Percentiles rank a stretch among this genome's conserved stretches.
Evolutionary conservation across 1,284 basidiomycete species (phyloP).

Genomic region (Heliocybe sulcata): DNA sequence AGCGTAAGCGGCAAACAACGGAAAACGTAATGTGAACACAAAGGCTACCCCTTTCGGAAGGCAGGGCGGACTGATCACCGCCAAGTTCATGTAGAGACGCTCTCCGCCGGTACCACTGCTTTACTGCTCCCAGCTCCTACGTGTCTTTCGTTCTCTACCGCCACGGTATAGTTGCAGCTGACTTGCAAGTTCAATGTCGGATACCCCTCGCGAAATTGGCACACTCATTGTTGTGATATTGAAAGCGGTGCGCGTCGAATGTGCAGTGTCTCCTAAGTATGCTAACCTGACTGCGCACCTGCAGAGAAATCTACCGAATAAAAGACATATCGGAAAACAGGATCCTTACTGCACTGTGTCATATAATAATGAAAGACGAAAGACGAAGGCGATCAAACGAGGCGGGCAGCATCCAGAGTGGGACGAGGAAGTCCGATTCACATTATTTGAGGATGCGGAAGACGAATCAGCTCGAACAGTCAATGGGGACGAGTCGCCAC

Average conservation of each 20-base stretch:
- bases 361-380: conserved; percentile 74
- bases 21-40: background rate
- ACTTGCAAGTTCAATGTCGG: background rate
- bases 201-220: conserved; percentile 69
- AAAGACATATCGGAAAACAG: conserved; percentile 94
- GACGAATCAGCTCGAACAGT: conserved; percentile 46
- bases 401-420: conserved; percentile 98
- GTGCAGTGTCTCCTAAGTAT: conserved; percentile 10
- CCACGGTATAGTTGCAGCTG: background rate
- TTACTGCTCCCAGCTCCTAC: too few species aligned
- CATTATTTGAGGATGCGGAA: conserved; percentile 76
- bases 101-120: background rate
- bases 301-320: conserved; percentile 90
- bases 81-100: background rate
- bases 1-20: background rate
- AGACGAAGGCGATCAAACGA: conserved; percentile 88
- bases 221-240: conserved; percentile 93
- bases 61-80: background rate
- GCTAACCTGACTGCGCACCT: conserved; percentile 12
- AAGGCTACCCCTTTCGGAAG: background rate
- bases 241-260: conserved; percentile 73
- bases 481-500: conserved; percentile 49
- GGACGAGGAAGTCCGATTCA: conserved; percentile 98
- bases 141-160: background rate
- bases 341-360: conserved; percentile 89